These are phyloP conservation scores for Brassica incana DNA, from an alignment of 345 rosid species.

Conservation along the genomic window DNA sequence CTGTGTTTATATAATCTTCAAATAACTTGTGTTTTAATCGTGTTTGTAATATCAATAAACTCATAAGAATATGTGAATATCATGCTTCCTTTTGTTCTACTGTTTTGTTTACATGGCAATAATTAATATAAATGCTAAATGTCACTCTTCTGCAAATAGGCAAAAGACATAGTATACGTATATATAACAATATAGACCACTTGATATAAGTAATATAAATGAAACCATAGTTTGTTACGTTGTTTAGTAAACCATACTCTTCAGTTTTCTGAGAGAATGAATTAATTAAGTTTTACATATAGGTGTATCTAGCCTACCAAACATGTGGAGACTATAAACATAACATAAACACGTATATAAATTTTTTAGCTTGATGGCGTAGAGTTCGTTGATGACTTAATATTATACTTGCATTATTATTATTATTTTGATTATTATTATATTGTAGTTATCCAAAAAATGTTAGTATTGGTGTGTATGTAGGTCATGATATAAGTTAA, in stretches of 20 bases:
- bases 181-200: background rate
- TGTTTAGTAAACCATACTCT: background rate
- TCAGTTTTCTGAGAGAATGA: background rate
- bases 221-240: conserved; percentile 4
- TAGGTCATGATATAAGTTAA: conserved; percentile 9
- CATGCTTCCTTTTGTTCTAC: background rate
- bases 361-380: background rate
- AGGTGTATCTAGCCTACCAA: conserved; percentile 40
- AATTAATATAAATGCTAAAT: background rate
- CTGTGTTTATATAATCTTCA: background rate
- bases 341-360: background rate
- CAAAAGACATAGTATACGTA: conserved; percentile 7
- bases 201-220: conserved; percentile 19
- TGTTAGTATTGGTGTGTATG: background rate
- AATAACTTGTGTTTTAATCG: background rate
- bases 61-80: background rate
- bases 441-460: background rate
- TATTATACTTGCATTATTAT: background rate
- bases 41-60: background rate
- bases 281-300: background rate
- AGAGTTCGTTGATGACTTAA: background rate
- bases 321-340: conserved; percentile 25
- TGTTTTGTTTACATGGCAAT: background rate
- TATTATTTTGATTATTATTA: background rate
- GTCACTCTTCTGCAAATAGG: conserved; percentile 1